These are phyloP conservation scores for Rhodotorula diobovata DNA, from an alignment of 768 basidiomycete species.

Conservation along the genomic window DNA sequence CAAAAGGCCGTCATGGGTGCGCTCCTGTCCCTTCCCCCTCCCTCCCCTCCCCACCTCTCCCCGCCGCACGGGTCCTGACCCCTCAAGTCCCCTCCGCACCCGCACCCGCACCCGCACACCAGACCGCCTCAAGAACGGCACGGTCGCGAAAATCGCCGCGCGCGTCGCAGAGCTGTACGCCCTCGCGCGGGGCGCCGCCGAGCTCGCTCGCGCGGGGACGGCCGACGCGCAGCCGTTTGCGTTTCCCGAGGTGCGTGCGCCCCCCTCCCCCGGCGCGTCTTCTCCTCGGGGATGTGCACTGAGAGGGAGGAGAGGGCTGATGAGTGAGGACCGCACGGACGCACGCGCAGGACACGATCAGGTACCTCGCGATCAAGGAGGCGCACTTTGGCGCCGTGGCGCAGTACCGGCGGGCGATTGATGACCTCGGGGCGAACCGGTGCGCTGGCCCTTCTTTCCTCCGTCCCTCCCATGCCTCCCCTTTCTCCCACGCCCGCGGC, in stretches of 20 bases:
- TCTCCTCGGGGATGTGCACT: too few species aligned
- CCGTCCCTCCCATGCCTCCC: too few species aligned
- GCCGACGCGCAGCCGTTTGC: neutral
- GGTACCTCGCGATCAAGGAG: slow-evolving; percentile 75
- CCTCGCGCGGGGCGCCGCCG: slow-evolving; percentile 46
- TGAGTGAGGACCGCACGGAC: neutral
- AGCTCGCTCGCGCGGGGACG: neutral
- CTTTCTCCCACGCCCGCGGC: too few species aligned
- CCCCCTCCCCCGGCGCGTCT: neutral
- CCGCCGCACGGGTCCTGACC: too few species aligned
- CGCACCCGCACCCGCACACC: too few species aligned
- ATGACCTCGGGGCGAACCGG: slow-evolving; percentile 65
- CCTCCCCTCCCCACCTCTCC: too few species aligned
- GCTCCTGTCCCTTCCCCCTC: slow-evolving; percentile 18
- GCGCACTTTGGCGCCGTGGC: slow-evolving; percentile 84
- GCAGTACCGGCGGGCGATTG: slow-evolving; percentile 79
- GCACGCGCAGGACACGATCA: slow-evolving; percentile 62
- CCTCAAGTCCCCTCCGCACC: too few species aligned
- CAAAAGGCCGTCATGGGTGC: slow-evolving; percentile 79
- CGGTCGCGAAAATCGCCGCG: slow-evolving; percentile 76
- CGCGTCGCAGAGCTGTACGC: slow-evolving; percentile 66
- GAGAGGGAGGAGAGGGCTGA: too few species aligned
- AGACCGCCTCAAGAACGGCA: slow-evolving; percentile 72
- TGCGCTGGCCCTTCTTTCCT: slow-evolving; percentile 41
- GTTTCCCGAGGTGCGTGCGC: neutral